Percentiles rank a stretch among this genome's conserved stretches.
phyloP scores from a whole-genome alignment of 2,329 filamentous ascomycete species.

The Plenodomus lindquistii region DNA sequence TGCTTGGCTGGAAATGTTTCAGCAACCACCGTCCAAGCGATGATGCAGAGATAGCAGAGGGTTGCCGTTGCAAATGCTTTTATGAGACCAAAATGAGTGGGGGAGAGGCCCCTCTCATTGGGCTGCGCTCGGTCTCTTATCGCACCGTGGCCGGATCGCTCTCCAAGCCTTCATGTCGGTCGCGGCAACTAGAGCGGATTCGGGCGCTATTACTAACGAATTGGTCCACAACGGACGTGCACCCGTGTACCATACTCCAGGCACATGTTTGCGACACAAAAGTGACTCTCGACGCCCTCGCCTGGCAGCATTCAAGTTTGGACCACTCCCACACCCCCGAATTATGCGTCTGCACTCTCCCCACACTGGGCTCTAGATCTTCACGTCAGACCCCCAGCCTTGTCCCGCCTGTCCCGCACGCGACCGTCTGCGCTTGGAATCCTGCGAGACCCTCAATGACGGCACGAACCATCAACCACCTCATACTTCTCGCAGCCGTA shows the following conservation, averaged over 20 bases:
- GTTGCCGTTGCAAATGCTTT: slow-evolving; percentile 35
- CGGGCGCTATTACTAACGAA: not conserved
- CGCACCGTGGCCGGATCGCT: slow-evolving; percentile 16
- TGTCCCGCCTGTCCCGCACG: slow-evolving; percentile 19
- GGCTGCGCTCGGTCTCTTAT: slow-evolving; percentile 29
- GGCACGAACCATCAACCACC: slow-evolving; percentile 47
- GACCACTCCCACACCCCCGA: slow-evolving; percentile 18
- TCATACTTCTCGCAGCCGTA: slow-evolving; percentile 48
- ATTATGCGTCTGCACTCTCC: slow-evolving; percentile 25
- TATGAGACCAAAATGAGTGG: slow-evolving; percentile 36
- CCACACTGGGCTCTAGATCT: slow-evolving; percentile 29
- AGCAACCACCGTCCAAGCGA: slow-evolving; percentile 19
- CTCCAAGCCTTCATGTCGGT: slow-evolving; percentile 9
- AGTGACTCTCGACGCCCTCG: slow-evolving; percentile 32
- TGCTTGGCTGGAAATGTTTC: slow-evolving; percentile 30
- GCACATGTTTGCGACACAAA: slow-evolving; percentile 42
- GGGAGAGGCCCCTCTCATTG: slow-evolving; percentile 28
- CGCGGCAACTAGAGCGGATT: slow-evolving; percentile 15
- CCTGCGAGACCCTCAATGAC: slow-evolving; percentile 46
- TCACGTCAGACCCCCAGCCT: slow-evolving; percentile 14
- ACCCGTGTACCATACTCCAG: slow-evolving; percentile 20
- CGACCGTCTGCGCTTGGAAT: slow-evolving; percentile 9
- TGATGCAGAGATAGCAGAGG: slow-evolving; percentile 27
- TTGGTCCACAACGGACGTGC: slow-evolving; percentile 3
- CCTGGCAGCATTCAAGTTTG: slow-evolving; percentile 12